A percentile compares a stretch with the other conserved stretches of the same genome.
Evolutionary conservation across 768 basidiomycete genomes (phyloP).

Genomic region (Clitopilus passeckerianus): DNA sequence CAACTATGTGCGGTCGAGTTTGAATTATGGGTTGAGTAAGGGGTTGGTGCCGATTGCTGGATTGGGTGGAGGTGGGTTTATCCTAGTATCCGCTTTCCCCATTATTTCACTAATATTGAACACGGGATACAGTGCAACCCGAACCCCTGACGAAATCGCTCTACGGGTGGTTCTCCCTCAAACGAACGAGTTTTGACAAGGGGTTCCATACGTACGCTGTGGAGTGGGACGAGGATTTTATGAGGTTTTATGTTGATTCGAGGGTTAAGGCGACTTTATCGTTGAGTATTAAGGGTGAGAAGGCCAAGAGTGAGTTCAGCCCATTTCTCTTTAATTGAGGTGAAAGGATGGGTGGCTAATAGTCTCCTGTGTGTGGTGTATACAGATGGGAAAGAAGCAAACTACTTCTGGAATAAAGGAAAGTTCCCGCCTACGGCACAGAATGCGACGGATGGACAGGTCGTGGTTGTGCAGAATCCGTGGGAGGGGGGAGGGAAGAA

Average conservation of each 20-base stretch:
- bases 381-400: not conserved
- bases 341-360: too few species aligned
- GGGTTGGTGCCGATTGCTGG: conserved; percentile 8
- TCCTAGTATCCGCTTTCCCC: not conserved
- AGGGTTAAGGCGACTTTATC: conserved; percentile 61
- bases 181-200: conserved; percentile 44
- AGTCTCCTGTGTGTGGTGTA: not conserved
- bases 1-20: conserved; percentile 52
- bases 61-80: conserved; percentile 2
- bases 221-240: conserved; percentile 71
- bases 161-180: conserved; percentile 51
- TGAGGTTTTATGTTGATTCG: conserved; percentile 75
- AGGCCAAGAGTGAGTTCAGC: conserved; percentile 36
- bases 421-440: conserved; percentile 58
- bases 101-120: too few species aligned
- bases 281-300: conserved; percentile 57
- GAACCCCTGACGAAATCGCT: conserved; percentile 12
- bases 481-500: conserved; percentile 54
- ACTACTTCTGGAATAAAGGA: conserved; percentile 18
- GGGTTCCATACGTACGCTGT: conserved; percentile 70
- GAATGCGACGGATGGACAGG: conserved; percentile 52
- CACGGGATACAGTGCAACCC: not conserved
- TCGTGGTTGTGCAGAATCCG: conserved; percentile 57
- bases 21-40: conserved; percentile 60
- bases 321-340: conserved; percentile 33